Evolutionary conservation across 2,329 filamentous ascomycete species (phyloP), one percentile per base, ranked within the genome.

Genomic region (Aspergillus ochraceoroseus): DNA sequence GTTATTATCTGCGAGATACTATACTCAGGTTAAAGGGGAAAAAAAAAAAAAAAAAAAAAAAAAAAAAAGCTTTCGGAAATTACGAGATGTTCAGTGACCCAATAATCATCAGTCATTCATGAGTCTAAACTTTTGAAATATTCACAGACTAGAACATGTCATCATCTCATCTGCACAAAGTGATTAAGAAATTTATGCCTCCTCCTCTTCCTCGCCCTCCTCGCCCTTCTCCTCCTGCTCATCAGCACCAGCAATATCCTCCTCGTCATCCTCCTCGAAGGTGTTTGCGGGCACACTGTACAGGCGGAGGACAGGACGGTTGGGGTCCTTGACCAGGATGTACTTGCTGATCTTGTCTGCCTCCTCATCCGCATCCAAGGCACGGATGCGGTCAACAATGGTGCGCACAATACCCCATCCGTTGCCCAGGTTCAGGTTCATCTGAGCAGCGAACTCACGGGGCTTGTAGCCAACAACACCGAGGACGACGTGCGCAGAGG

Each of bases 401-500:
- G 92, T 98, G 53, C 92, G 87, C 45, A 98, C 92, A 53, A 98
- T 96, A 67, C 92, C 92, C 92, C 92, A 98, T 49, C 92, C 92
- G 70, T 98, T 98, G 70, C 85, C 85, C 43, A 96, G 78, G 59
- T 89, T 94, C 59, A 98, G 71, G 72, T 95, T 95, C 92, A 98
- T 98, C 76, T 98, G 92, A 61, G 79, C 77, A 49, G 92, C 92
- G 57, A 98, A 96, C 64, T 98, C 94, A 57, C 86, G 83, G 25
- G 92, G 92, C 76, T 98, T 98, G 83, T 94, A 96, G 68, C 89
- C 89, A 20, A 95, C 78, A 42, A 98, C 92, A 56, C 92, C 92
- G 37, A 98, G 81, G 52, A 98, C 82, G 62, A 96, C 85, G 71
- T 98, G 92, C 68, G 87, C 87, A 64, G 94, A 85, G 63, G 92